Conservation (phyloP, 208 protist genomes). For the Leishmania major region DNA sequence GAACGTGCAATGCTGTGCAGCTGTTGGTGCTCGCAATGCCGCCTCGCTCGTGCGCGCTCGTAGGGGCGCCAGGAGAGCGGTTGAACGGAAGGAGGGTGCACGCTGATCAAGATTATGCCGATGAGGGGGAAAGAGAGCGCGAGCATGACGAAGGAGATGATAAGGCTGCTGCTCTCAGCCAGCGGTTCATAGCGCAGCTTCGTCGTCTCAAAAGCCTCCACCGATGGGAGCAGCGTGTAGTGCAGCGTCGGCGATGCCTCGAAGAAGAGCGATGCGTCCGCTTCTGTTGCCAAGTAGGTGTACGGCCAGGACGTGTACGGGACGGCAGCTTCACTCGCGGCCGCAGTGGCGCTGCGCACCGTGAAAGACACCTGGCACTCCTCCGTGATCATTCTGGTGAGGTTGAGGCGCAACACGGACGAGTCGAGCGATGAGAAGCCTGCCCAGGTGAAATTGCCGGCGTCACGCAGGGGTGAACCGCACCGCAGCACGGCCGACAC, state of each 20-base stretch:
- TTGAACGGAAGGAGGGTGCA: conserved; percentile 12
- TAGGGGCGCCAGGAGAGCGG: conserved; percentile 25
- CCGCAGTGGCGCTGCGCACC: conserved; percentile 10
- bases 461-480: background rate
- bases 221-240: conserved; percentile 14
- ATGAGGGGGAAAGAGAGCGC: conserved; percentile 6
- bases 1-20: background rate
- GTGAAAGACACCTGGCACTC: conserved; percentile 16
- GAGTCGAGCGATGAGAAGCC: conserved; percentile 18
- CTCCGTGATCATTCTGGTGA: conserved; percentile 10
- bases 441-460: conserved; percentile 13
- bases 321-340: conserved; percentile 1
- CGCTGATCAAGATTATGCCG: background rate
- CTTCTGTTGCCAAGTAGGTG: conserved; percentile 16
- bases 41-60: conserved; percentile 10
- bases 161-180: conserved; percentile 18
- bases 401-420: conserved; percentile 14
- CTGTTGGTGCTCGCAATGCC: background rate
- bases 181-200: conserved; percentile 6
- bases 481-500: conserved; percentile 22
- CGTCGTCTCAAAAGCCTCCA: background rate
- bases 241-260: conserved; percentile 8
- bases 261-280: conserved; percentile 19
- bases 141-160: conserved; percentile 12
- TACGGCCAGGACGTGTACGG: conserved; percentile 28